Evolutionary conservation across 352 stramenopile species (phyloP), one percentile per base, ranked within the genome.

Genomic region (Pythium phragmitis): DNA sequence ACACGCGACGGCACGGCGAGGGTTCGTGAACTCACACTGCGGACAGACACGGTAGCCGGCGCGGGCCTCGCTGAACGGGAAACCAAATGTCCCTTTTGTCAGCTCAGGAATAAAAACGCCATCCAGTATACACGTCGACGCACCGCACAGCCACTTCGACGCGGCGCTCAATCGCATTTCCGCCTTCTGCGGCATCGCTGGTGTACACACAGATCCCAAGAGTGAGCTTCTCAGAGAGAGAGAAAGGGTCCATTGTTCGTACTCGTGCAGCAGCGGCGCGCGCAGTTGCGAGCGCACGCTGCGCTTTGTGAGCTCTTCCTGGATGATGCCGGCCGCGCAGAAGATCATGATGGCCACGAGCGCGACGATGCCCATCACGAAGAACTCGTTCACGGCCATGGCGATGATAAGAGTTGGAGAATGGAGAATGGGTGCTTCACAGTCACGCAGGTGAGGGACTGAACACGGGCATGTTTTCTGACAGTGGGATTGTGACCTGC

Each of bases 201-300:
- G 17, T 39, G 23, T 4, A 42, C 6, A 42, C 37, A 30, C 21
- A 54, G 7, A 54, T 54, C 23, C 14, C 47, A 17, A 54, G 26
- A 30, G 26, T 48, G 9, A 48, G 42, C 42, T 23, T 17, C 9
- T 48, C 16, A 12, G n/a, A 7, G 0, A 16, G 45, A 50, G 19
- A 59, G 34, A 34, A 49, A 50, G 5, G 19, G 33, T 19, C 26
- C n/a, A 6, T 36, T 6, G 4, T 39, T 13, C 60, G 19, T 52
- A 90, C 81, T 75, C 75, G 47, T 68, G 66, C 14, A 90, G 72
- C 59, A 90, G 60, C 17, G 81, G 81, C 3, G 74, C 75, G 45
- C 73, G 69, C 19, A 90, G 68, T 54, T 88, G 53, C 7, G 62
- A 75, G 59, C 74, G 79, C 60, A 87, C 63, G 36, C 69, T 59